Evolutionary conservation across 805 yeast genomes (phyloP), one percentile per base, ranked within the genome.

Genomic region (Saccharomyces paradoxus): DNA sequence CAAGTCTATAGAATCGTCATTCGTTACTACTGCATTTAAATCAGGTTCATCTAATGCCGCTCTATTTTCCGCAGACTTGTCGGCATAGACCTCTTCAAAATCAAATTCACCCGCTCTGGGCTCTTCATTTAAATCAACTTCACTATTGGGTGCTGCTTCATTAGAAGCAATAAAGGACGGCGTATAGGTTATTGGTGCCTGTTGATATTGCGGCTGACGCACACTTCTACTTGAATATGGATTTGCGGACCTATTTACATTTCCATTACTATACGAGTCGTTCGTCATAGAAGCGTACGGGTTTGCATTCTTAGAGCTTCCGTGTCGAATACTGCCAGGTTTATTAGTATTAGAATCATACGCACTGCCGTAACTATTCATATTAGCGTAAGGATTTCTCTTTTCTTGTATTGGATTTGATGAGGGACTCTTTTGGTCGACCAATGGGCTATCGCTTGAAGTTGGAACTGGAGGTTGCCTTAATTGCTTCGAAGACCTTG

Each of bases 1-100:
- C 12, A 62, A 54, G 52, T 63, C 62, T 41, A 68, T 56, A 41
- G 66, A 71, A 21, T 67, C 69, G 14, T 63, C 68, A 32, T 51
- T 50, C 7, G 47, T 49, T 12, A 49, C 32, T 8, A 46, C 51
- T 1, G 53, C 53, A 49, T 53, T 53, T 32, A 54, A 52, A 24
- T 49, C 48, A 13, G 41, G 44, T 21, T 29, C 37, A 27, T 32
- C 37, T 14, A 29, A 24, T 10, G 53, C 48, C 9, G 48, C 17
- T 8, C 24, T 21, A n/a, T 37, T 47, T 31, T 24, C 22, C 4
- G 26, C 44, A 14, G 49, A 17, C 4, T 24, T 37, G 10, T 17
- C 44, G 3, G 44, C 41, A 29, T 53, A 26, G 8, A 46, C 53
- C 10, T 57, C 58, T 54, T 65, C 69, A 53, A 65, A 65, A 46